Evolutionary conservation across 1,284 basidiomycete species (phyloP).

Genomic region (Cryptococcus jaspeensis): DNA sequence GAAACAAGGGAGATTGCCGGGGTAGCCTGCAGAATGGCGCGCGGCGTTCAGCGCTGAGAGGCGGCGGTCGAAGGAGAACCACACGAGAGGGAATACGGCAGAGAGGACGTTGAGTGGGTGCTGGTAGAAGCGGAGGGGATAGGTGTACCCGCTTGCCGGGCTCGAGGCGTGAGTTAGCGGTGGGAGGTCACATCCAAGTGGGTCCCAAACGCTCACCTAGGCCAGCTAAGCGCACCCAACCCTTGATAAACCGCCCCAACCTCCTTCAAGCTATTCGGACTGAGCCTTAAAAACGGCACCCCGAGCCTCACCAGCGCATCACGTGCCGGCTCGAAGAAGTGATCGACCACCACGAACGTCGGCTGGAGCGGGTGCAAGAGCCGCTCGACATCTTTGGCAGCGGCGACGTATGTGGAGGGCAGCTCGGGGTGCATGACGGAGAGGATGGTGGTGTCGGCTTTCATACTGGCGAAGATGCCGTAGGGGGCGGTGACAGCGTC

Average conservation of each 20-base stretch:
- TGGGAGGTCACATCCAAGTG: not conserved
- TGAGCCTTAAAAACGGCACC: conserved; percentile 8
- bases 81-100: conserved; percentile 12
- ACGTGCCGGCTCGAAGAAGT: conserved; percentile 10
- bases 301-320: conserved; percentile 16
- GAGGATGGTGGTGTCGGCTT: not conserved
- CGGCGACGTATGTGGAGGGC: conserved; percentile 17
- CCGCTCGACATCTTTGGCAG: conserved; percentile 7
- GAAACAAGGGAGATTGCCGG: conserved; percentile 10
- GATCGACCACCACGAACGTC: conserved; percentile 17
- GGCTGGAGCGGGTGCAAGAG: conserved; percentile 17
- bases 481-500: no score
- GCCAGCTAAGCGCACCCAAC: conserved; percentile 1
- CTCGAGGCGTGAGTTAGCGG: not conserved
- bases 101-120: conserved; percentile 16
- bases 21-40: conserved; percentile 18
- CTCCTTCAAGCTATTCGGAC: conserved; percentile 24
- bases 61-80: conserved; percentile 7
- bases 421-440: conserved; percentile 14
- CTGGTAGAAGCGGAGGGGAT: conserved; percentile 13
- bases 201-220: conserved; percentile 25
- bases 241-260: conserved; percentile 14
- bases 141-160: not conserved
- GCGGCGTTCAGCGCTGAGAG: conserved; percentile 11
- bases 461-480: no score